Base-by-base conservation (phyloP, 2,329 filamentous ascomycete species). In the Diaporthe citrichinensis region DNA sequence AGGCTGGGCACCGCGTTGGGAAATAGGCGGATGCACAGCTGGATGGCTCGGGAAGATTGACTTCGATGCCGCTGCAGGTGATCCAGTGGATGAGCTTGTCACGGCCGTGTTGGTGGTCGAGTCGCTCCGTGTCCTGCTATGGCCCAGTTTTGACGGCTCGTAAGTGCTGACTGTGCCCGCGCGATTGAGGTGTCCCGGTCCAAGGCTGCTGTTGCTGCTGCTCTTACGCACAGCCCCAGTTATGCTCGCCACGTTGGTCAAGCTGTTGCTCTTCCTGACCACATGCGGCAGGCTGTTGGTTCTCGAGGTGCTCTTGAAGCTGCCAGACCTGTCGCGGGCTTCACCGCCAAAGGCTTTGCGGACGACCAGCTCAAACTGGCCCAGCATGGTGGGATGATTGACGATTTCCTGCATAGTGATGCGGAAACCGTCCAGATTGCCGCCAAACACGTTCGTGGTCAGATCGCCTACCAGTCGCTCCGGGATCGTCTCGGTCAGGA, bases 361-460 rank as follows among this genome's bases (percentile, higher is more conserved):
- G 10, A 80, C 82, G 10, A 87, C 78, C 15, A 87, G 81, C 75
- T 88, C 87, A 76, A 88, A 86, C 74, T 90, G 88, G 23, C 84
- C 81, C 53, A 84, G 81, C 85, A 89, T 88, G 31, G 87, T 89
- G 8, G 88, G 87, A 76, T 88, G 81, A 17, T 86, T 82, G n/a
- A 90, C 80, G 31, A 90, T 83, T 44, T 90, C 88, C 67, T 88
- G 87, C 71, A 87, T 85, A 0, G 84, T 85, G 58, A 90, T 80
- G 31, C 79, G 80, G 7, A 88, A 79, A 14, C 80, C 79, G 20
- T 78, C 81, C 20, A 78, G 78, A 46, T 85, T 84, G 7, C 85
- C 79, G 3, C 85, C 86, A 14, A 87, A 78, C 17, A 80, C 78
- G 34, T 85, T 78, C 36, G 80, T 81, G 1, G 84, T 81, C 12